Evolutionary conservation across 176 grass and related monocot species (phyloP), one percentile per base, ranked within the genome.

Genomic region (Oryza rufipogon): DNA sequence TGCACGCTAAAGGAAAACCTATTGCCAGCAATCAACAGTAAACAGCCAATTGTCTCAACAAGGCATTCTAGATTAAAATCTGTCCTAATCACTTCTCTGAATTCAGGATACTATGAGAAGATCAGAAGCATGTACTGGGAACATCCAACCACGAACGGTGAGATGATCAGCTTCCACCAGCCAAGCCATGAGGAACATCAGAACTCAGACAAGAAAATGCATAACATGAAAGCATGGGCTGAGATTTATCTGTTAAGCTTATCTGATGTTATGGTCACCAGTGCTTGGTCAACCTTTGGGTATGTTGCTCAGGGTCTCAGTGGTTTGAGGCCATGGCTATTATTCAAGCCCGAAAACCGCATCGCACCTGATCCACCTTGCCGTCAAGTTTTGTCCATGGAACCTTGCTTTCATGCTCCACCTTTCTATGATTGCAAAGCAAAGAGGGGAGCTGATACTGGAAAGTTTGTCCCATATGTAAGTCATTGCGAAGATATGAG

Each of bases 181-280:
- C 96, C 96, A 20, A 99, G 96, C 81, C 84, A 95, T 11, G 96
- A 99, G 79, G 93, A 89, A 23, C 84, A 94, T 81, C 93, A 99
- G 71, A 71, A 84, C 76, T 95, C 91, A 19, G 88, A 86, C 58
- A 96, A 91, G 88, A 91, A 92, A 80, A 86, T 80, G 58, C 96
- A 99, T 39, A 93, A 94, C 86, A 86, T 80, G 87, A 99, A 96
- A 90, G 93, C 96, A 23, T 96, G 88, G 91, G 89, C 96, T 39
- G 96, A 99, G 83, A 99, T 99, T 58, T 99, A 96, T 82, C 71
- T 99, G 34, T 60, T 99, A 74, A 99, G 96, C 78, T 74, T 99
- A 15, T 92, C 93, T 41, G 96, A 99, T 88, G 82, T 80, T 38
- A 75, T 99, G 87, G 86, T 96, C 64, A 99, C 91, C 0, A 96